Evolutionary conservation across 495 filamentous ascomycete species (phyloP), one percentile per base, ranked within the genome.

Genomic region (Penicillium angulare): DNA sequence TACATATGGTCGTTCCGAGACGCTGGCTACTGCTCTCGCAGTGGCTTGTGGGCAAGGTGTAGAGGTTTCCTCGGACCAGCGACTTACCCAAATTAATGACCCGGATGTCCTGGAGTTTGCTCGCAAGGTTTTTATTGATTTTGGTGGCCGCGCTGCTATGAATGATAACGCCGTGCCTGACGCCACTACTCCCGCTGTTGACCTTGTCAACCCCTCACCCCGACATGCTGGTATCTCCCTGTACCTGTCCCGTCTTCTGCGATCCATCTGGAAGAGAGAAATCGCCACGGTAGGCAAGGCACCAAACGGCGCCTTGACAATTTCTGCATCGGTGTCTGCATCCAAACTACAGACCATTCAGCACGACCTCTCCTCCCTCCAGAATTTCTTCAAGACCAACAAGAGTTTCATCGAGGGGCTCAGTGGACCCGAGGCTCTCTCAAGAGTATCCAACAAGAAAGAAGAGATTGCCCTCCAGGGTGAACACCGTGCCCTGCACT

Each of bases 21-120:
- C 86, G 0, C 82, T 90, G 53, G 89, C 95, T 0, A 92, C 91
- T 45, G 90, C 95, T 8, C 77, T 99, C 17, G 95, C 95, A 7
- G 93, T 97, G n/a, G 91, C 91, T 12, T 99, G 93, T 64, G 90
- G 92, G 10, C 90, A 96, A 64, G 90, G 88, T 15, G 80, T 85
- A 18, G 90, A 92, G 57, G 78, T 91, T 36, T 82, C 83, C 0
- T 76, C 84, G 0, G 87, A 90, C 46, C 76, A 81, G 20, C 82
- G 89, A 41, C 74, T 90, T 0, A 78, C 81, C 0, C 78, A 76
- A 44, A 79, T 90, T 43, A 85, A 80, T n/a, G 93, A 97, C 59
- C 86, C 87, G 1, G 79, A 87, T 31, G 86, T 95, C 17, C 73
- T 92, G 17, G 89, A 93, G 56, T 79, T 83, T 38, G 93, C 93